Evolutionary conservation across 176 grass and related monocot genomes (phyloP).

Genomic region (Carex kokanica): DNA sequence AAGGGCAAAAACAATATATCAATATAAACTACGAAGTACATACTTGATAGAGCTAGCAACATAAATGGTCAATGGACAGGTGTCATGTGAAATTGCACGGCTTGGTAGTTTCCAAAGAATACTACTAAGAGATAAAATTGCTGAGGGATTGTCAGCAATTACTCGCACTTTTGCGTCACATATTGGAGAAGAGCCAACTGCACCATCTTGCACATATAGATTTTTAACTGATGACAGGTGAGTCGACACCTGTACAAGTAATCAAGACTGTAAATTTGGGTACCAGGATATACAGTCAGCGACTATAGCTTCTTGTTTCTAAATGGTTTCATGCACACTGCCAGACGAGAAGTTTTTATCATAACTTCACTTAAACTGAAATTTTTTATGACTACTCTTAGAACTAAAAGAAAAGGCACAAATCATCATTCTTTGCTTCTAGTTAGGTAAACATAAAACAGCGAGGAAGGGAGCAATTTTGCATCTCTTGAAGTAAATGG

Average conservation of each 20-base stretch:
- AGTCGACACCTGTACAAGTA: constrained; percentile 48
- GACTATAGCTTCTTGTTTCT: background rate
- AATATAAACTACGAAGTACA: constrained; percentile 8
- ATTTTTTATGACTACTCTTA: background rate
- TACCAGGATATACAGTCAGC: background rate
- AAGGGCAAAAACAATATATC: background rate
- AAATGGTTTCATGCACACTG: constrained; percentile 1
- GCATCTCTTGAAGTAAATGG: background rate
- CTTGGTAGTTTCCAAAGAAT: constrained; percentile 59
- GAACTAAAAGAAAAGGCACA: background rate
- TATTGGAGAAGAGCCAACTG: constrained; percentile 56
- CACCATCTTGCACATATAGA: constrained; percentile 76
- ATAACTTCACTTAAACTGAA: background rate
- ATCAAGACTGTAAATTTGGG: background rate
- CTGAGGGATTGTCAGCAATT: constrained; percentile 79
- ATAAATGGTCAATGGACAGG: constrained; percentile 81
- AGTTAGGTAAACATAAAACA: background rate
- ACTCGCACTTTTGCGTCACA: constrained; percentile 83
- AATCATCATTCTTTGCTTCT: background rate
- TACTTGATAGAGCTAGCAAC: constrained; percentile 91
- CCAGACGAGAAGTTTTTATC: background rate
- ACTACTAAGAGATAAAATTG: constrained; percentile 47
- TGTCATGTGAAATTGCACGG: constrained; percentile 83
- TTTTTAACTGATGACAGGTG: constrained; percentile 72
- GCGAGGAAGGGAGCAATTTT: background rate